A percentile compares a stretch with the other conserved stretches of the same genome.
These are phyloP conservation scores for Canavalia ensiformis DNA, from an alignment of 306 rosid species.

Conservation along the genomic window DNA sequence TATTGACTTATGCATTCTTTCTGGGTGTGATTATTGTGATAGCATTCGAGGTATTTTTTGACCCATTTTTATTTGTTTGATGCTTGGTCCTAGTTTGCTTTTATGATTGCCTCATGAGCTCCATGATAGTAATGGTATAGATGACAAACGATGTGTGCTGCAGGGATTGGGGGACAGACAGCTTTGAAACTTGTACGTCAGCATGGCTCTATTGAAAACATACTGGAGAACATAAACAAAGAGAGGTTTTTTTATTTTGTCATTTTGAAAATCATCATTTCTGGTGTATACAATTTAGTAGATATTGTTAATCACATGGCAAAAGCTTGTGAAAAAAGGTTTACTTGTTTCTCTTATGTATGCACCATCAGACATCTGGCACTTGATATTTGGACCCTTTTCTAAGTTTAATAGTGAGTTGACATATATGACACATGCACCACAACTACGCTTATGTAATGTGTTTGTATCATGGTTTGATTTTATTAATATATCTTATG, in stretches of 20 bases:
- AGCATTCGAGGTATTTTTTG: constrained; percentile 81
- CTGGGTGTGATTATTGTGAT: constrained; percentile 96
- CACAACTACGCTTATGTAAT: constrained; percentile 8
- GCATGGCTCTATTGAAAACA: constrained; percentile 90
- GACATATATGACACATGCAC: not conserved
- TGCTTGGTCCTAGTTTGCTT: constrained; percentile 6
- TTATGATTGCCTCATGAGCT: constrained; percentile 26
- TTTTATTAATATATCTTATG: constrained; percentile 17
- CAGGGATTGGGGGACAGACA: constrained; percentile 96
- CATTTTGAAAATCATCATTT: constrained; percentile 26
- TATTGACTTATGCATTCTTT: constrained; percentile 95
- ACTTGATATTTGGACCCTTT: constrained; percentile 23
- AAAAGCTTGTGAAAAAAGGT: constrained; percentile 18
- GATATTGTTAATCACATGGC: not conserved
- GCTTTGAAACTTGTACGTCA: constrained; percentile 96
- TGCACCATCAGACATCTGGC: constrained; percentile 30
- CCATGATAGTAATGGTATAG: constrained; percentile 5
- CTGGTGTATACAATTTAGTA: constrained; percentile 24
- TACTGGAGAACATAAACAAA: constrained; percentile 84
- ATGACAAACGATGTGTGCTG: constrained; percentile 38
- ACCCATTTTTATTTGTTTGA: constrained; percentile 29
- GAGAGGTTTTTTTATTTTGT: constrained; percentile 71
- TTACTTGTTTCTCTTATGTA: constrained; percentile 38
- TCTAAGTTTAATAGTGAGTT: constrained; percentile 32
- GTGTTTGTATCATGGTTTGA: constrained; percentile 10